phyloP scores from a whole-genome alignment of 257 asterid species.

The Solanum pimpinellifolium region DNA sequence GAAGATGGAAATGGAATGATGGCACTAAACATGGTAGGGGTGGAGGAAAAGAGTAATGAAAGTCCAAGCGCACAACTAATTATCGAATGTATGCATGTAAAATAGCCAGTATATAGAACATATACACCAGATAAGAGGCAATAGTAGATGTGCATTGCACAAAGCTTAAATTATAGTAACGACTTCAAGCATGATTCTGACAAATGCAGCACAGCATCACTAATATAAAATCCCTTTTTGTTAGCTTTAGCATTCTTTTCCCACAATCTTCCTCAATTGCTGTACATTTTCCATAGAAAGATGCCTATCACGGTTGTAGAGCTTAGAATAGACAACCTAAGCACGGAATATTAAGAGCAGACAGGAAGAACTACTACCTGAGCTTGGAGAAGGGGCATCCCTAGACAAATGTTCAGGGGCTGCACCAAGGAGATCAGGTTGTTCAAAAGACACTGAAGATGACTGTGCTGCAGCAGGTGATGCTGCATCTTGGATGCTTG shows the following conservation, averaged over 20 bases:
- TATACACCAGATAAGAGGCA: neutral
- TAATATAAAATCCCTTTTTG: neutral
- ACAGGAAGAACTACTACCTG: slow-evolving; percentile 27
- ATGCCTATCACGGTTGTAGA: neutral
- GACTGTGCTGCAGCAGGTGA: slow-evolving; percentile 33
- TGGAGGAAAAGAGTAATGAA: neutral
- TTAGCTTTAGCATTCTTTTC: neutral
- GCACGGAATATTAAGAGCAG: neutral
- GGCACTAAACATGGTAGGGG: neutral
- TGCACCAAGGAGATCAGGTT: slow-evolving; percentile 7
- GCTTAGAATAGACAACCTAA: neutral
- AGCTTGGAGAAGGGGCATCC: slow-evolving; percentile 52
- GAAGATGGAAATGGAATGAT: neutral
- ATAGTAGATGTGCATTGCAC: neutral
- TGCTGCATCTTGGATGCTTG: slow-evolving; percentile 30
- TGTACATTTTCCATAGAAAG: neutral
- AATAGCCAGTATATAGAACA: neutral
- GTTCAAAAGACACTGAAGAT: slow-evolving; percentile 23
- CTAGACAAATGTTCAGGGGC: slow-evolving; percentile 17
- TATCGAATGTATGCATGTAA: neutral
- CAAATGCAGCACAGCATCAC: neutral
- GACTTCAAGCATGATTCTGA: neutral
- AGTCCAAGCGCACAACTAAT: neutral
- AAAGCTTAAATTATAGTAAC: neutral
- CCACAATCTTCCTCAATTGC: neutral